Evolutionary conservation across 23 red algal species (phyloP).

Genomic region (Gracilaria vermiculophylla): DNA sequence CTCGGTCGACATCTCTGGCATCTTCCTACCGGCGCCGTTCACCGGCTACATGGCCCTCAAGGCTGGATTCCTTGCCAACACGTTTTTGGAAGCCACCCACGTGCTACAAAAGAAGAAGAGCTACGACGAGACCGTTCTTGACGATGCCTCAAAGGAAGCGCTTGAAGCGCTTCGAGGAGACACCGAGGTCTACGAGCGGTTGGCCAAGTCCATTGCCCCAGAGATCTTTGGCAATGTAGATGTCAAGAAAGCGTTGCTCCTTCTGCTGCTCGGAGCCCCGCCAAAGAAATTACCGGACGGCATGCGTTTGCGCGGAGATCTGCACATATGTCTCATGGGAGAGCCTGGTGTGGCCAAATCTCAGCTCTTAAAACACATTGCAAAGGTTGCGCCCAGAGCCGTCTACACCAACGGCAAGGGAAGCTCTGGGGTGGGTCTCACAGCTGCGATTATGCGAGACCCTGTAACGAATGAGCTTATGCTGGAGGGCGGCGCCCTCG

Average conservation of each 20-base stretch:
- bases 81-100: slow-evolving; percentile 82
- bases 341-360: slow-evolving; percentile 97
- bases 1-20: slow-evolving; percentile 76
- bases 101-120: slow-evolving; percentile 78
- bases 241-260: slow-evolving; percentile 91
- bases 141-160: slow-evolving; percentile 46
- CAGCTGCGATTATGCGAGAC: slow-evolving; percentile 91
- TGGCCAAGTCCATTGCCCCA: slow-evolving; percentile 92
- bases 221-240: slow-evolving; percentile 94
- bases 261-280: slow-evolving; percentile 85
- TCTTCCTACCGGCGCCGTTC: slow-evolving; percentile 87
- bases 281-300: slow-evolving; percentile 83
- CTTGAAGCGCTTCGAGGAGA: slow-evolving; percentile 41
- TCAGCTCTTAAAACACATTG: slow-evolving; percentile 93
- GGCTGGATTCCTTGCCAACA: slow-evolving; percentile 89
- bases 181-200: slow-evolving; percentile 65
- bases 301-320: slow-evolving; percentile 90
- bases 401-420: slow-evolving; percentile 99
- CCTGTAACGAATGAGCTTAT: slow-evolving; percentile 86
- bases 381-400: slow-evolving; percentile 77
- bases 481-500: slow-evolving; percentile 96
- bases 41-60: slow-evolving; percentile 84
- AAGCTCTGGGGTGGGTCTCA: slow-evolving; percentile 96
- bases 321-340: slow-evolving; percentile 97
- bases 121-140: slow-evolving; percentile 63